A percentile compares a stretch with the other conserved stretches of the same genome.
Evolutionary conservation across 2,329 filamentous ascomycete genomes (phyloP).

Genomic region (Ascochyta pisi): DNA sequence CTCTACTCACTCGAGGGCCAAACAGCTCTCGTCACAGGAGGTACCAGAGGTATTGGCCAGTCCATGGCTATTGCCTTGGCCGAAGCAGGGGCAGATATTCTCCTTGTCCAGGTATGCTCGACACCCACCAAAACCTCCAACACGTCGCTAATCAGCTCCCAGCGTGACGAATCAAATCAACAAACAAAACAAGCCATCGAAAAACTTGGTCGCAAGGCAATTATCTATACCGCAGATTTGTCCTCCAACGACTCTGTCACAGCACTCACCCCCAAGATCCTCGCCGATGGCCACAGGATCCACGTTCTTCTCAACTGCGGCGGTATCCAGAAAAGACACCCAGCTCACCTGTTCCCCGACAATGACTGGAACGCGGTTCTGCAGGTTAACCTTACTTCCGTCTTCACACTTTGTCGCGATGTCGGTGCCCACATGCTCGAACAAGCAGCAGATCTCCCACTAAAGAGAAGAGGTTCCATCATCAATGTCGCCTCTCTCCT

Average conservation of each 20-base stretch:
- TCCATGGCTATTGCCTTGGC: constrained; percentile 59
- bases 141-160: constrained; percentile 11
- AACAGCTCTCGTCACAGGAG: constrained; percentile 58
- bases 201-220: constrained; percentile 69
- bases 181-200: constrained; percentile 68
- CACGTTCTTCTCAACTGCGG: constrained; percentile 86
- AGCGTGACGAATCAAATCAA: constrained; percentile 64
- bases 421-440: constrained; percentile 79
- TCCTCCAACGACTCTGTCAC: constrained; percentile 66
- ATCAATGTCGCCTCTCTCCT: constrained; percentile 86
- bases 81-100: constrained; percentile 58
- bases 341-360: constrained; percentile 76
- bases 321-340: constrained; percentile 82
- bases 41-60: constrained; percentile 59
- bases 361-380: constrained; percentile 81
- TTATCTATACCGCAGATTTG: constrained; percentile 75
- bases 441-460: constrained; percentile 57
- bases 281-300: constrained; percentile 69
- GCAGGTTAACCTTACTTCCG: constrained; percentile 83
- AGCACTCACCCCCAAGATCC: constrained; percentile 65
- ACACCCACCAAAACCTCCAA: neutral
- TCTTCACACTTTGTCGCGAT: constrained; percentile 80
- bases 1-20: constrained; percentile 59
- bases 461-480: constrained; percentile 69
- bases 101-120: constrained; percentile 56